phyloP scores from a whole-genome alignment of 1,284 basidiomycete species.

The Somion occarium region DNA sequence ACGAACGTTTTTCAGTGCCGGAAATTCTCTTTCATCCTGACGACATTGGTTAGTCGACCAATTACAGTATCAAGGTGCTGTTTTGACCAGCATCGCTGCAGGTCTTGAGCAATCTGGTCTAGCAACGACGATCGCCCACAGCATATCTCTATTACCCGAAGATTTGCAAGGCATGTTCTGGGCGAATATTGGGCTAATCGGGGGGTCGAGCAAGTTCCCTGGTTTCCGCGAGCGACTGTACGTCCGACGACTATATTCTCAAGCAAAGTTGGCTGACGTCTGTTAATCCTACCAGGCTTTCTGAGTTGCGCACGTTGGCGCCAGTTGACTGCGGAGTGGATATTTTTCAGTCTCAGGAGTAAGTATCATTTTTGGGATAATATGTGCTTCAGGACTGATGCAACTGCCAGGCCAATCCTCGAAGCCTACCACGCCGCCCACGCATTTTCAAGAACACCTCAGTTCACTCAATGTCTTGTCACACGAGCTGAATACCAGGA shows the following conservation, averaged over 20 bases:
- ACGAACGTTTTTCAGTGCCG: slow-evolving; percentile 86
- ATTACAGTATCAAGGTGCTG: slow-evolving; percentile 10
- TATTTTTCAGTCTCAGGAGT: slow-evolving; percentile 74
- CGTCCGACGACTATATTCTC: slow-evolving; percentile 22
- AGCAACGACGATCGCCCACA: slow-evolving; percentile 67
- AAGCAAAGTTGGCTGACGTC: slow-evolving; percentile 8
- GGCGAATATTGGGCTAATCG: slow-evolving; percentile 88
- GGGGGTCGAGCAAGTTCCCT: slow-evolving; percentile 75
- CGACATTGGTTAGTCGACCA: slow-evolving; percentile 67
- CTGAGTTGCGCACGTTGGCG: slow-evolving; percentile 75
- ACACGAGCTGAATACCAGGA: slow-evolving; percentile 82
- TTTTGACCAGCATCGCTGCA: slow-evolving; percentile 27
- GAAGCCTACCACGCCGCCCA: slow-evolving; percentile 70
- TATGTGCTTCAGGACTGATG: slow-evolving; percentile 1
- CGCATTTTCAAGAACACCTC: slow-evolving; percentile 49
- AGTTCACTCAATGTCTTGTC: slow-evolving; percentile 50
- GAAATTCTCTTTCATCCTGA: slow-evolving; percentile 87
- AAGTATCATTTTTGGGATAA: slow-evolving; percentile 26
- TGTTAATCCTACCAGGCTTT: no score
- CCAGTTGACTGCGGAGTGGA: slow-evolving; percentile 72
- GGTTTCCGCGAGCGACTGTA: slow-evolving; percentile 77
- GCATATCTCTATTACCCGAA: slow-evolving; percentile 69
- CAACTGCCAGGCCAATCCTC: slow-evolving; percentile 54
- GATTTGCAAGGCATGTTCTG: slow-evolving; percentile 90
- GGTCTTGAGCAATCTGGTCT: slow-evolving; percentile 82